These are phyloP conservation scores for Xerocomus spinulosus DNA, from an alignment of 768 basidiomycete genomes.

Conservation along the genomic window DNA sequence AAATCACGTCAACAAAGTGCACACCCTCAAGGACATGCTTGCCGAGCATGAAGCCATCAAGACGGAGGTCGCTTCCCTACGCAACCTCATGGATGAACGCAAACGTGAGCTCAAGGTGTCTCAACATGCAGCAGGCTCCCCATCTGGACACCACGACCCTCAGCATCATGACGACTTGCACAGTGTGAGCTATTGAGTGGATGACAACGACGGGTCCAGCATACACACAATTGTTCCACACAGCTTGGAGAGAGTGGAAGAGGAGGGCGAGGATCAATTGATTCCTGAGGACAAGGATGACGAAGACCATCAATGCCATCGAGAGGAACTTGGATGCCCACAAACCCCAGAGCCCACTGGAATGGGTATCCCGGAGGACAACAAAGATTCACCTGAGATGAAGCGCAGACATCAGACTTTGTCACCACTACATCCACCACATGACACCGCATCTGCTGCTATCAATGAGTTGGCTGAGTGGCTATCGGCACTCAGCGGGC, in stretches of 20 bases:
- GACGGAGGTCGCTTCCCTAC: constrained; percentile 66
- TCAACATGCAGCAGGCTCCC: constrained; percentile 19
- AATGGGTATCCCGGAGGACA: constrained; percentile 47
- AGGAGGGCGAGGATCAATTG: constrained; percentile 64
- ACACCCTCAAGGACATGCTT: constrained; percentile 74
- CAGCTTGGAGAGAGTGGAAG: constrained; percentile 66
- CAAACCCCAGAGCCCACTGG: constrained; percentile 76
- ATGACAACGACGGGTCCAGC: constrained; percentile 70
- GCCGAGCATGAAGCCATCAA: constrained; percentile 83
- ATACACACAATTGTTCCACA: constrained; percentile 67
- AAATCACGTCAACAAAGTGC: constrained; percentile 76
- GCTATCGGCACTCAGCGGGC: constrained; percentile 56
- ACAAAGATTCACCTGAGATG: constrained; percentile 34
- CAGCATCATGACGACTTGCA: constrained; percentile 19
- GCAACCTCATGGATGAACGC: constrained; percentile 67
- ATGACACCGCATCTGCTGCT: constrained; percentile 33
- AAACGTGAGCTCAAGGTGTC: constrained; percentile 44
- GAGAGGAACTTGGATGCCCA: constrained; percentile 63
- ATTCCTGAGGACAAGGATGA: constrained; percentile 38
- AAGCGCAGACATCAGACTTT: constrained; percentile 17
- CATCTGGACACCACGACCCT: too few species aligned
- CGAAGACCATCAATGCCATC: constrained; percentile 42
- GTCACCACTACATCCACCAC: constrained; percentile 15
- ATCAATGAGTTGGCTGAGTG: constrained; percentile 59
- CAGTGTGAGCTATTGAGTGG: constrained; percentile 32